phyloP scores from a whole-genome alignment of 495 filamentous ascomycete species.

The Aspergillus kassunensis region DNA sequence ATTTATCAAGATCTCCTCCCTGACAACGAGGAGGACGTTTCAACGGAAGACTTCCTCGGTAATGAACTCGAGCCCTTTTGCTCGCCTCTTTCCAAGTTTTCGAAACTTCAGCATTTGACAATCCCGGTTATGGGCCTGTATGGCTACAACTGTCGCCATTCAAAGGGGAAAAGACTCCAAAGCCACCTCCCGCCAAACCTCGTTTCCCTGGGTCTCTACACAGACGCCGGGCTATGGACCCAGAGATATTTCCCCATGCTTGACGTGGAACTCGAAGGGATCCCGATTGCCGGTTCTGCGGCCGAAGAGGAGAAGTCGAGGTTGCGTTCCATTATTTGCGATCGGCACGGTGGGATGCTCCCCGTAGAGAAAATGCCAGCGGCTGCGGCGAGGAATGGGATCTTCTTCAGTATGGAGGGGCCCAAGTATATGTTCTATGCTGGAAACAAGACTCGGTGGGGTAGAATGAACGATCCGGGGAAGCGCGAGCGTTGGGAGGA shows the following conservation, averaged over 20 bases:
- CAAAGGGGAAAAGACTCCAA: neutral
- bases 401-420: neutral
- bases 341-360: neutral
- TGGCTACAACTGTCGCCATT: neutral
- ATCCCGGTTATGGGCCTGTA: neutral
- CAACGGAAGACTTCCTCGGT: too few relatives aligned
- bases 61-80: neutral
- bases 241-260: neutral
- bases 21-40: too few relatives aligned
- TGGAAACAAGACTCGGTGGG: neutral
- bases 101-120: neutral
- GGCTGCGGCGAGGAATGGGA: neutral
- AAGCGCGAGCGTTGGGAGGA: neutral
- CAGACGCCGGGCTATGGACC: neutral
- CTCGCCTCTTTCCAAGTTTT: neutral
- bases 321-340: neutral
- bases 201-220: neutral
- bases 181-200: neutral
- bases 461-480: neutral
- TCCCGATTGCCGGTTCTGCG: neutral
- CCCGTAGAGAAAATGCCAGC: neutral
- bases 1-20: neutral
- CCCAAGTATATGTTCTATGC: neutral
- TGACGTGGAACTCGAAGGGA: neutral
- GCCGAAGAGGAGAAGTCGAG: neutral